Base-by-base conservation (phyloP, 805 yeast species). In the Pichia cabralensis region DNA sequence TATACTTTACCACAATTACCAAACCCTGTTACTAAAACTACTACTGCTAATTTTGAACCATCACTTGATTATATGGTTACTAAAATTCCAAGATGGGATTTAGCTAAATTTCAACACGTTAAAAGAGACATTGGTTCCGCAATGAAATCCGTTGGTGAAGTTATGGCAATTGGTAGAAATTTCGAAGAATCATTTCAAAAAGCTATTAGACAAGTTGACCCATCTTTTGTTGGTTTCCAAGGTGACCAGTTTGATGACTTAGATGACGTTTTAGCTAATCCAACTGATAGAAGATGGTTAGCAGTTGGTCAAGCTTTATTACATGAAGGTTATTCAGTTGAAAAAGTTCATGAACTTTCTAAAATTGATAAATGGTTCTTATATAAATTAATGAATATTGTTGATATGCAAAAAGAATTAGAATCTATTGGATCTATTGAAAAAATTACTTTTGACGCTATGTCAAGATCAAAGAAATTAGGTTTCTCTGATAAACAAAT, bases 61-160 rank as follows among this genome's bases (percentile, higher is more conserved):
- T 84, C 96, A 18, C 71, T 89, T 50, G 98, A 89, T 64, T 89
- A 89, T 64, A 77, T 88, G 67, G 98, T 89, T 39, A 85, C 94
- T 49, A 89, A 89, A 71, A 86, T 89, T 55, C 98, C 98, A 49
- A 78, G 96, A 65, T 89, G 98, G 98, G 98, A 89, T 68, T 68
- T 89, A 60, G 62, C 92, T 48, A 89, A 89, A 70, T 92, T 89
- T 69, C 94, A 82, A 58, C 94, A 85, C 54, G 98, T 89, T 44
- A 82, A 84, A 59, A 76, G 95, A 60, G 85, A 80, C 43, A 81
- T 89, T 55, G 95, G 96, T 31, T 83, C 95, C 8, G 77, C 96
- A 28, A 89, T 89, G 98, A 89, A 89, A 62, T 88, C 96, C 40
- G 98, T 89, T 36, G 98, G 98, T 60, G 98, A 89, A 64, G 98